Conservation (phyloP, 2,329 filamentous ascomycete species). For the Neurospora crassa region DNA sequence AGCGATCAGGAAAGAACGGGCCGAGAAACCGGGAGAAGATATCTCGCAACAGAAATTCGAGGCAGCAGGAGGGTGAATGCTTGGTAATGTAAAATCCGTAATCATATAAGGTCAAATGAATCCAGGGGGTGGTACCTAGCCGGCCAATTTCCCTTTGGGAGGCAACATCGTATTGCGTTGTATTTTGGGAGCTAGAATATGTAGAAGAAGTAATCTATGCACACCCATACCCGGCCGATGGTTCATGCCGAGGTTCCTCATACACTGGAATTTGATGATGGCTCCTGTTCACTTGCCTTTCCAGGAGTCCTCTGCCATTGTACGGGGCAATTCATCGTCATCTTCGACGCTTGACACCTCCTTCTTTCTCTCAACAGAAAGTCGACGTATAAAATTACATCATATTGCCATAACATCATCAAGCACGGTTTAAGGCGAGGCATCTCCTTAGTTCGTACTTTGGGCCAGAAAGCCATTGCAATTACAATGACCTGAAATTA, state of each 20-base stretch:
- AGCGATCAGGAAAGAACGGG: slow-evolving; percentile 62
- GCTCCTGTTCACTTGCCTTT: not conserved
- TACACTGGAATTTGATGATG: not conserved
- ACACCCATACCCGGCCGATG: not conserved
- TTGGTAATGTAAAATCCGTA: slow-evolving; percentile 72
- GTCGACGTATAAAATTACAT: too few relatives aligned
- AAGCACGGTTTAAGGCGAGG: too few relatives aligned
- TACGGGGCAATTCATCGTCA: not conserved
- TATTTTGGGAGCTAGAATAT: not conserved
- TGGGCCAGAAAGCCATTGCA: too few relatives aligned
- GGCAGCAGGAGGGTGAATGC: slow-evolving; percentile 84
- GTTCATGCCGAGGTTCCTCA: not conserved
- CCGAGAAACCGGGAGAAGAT: slow-evolving; percentile 70
- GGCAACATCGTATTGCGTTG: not conserved
- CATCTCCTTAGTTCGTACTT: too few relatives aligned
- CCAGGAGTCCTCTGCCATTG: not conserved
- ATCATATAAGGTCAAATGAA: slow-evolving; percentile 86
- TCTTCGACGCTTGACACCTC: not conserved
- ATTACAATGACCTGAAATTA: too few relatives aligned
- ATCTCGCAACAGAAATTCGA: slow-evolving; percentile 70
- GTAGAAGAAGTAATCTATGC: not conserved
- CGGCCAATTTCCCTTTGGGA: not conserved
- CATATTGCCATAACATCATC: too few relatives aligned
- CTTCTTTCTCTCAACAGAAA: too few relatives aligned
- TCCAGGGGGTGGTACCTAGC: slow-evolving; percentile 64